phyloP scores from a whole-genome alignment of 1,139 yeast genomes.

The Magnusiomyces suaveolens region DNA sequence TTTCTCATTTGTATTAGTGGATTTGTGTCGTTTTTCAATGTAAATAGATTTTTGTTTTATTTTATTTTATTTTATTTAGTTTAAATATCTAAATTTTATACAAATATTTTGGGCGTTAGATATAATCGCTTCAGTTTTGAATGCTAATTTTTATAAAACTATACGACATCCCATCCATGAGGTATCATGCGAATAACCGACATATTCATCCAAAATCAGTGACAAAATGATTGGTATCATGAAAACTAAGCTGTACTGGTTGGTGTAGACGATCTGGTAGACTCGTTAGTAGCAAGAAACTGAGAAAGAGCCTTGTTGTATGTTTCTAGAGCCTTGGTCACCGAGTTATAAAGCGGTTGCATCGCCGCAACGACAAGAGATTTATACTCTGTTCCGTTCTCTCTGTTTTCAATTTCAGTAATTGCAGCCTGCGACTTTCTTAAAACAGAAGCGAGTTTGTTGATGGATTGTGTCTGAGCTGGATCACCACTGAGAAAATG shows the following conservation, averaged over 20 bases:
- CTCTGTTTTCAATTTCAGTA: constrained; percentile 27
- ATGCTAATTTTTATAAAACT: no score
- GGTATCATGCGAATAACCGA: no score
- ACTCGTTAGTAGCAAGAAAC: background rate
- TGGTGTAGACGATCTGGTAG: constrained; percentile 1
- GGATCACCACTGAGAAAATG: constrained; percentile 52
- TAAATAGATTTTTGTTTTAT: no score
- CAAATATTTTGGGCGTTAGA: no score
- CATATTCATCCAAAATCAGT: no score
- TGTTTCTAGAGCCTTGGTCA: constrained; percentile 12
- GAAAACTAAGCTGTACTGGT: no score
- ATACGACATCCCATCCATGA: no score
- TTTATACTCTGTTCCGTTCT: background rate
- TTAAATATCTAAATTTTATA: background rate
- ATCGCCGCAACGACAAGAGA: constrained; percentile 10
- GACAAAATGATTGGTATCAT: no score
- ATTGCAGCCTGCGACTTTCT: constrained; percentile 41
- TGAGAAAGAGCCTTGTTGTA: constrained; percentile 12
- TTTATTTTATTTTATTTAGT: no score
- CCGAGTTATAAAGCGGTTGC: constrained; percentile 11
- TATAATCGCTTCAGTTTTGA: no score
- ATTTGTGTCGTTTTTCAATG: no score
- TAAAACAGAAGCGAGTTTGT: constrained; percentile 41
- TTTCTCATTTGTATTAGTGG: no score
- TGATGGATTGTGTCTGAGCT: constrained; percentile 39